phyloP scores from a whole-genome alignment of 139 green algal species.

The Edaphochlamys debaryana region DNA sequence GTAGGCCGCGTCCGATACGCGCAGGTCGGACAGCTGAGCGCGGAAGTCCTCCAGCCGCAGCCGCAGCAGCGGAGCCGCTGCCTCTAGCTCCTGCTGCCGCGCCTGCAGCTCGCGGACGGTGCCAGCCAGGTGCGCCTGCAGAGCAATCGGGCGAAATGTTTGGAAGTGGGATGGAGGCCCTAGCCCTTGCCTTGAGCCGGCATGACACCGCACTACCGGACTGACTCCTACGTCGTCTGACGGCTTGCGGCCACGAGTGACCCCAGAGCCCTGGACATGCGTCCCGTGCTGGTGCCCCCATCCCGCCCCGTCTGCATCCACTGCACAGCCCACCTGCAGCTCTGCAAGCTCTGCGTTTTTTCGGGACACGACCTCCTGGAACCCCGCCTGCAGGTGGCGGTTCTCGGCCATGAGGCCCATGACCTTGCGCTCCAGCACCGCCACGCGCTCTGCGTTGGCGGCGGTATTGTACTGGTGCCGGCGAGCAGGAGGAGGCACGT shows the following conservation, averaged over 20 bases:
- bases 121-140: neutral
- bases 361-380: constrained; percentile 20
- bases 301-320: neutral
- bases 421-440: constrained; percentile 39
- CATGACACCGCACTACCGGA: no score
- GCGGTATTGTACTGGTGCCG: neutral
- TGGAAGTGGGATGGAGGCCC: neutral
- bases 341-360: constrained; percentile 42
- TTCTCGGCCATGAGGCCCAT: constrained; percentile 54
- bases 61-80: constrained; percentile 40
- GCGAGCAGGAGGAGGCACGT: no score
- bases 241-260: neutral
- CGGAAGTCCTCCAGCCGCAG: constrained; percentile 43
- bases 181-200: no score
- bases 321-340: constrained; percentile 42
- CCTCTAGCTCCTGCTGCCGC: constrained; percentile 56
- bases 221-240: no score
- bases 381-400: constrained; percentile 26
- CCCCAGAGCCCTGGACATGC: no score
- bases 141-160: no score
- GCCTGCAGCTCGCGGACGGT: constrained; percentile 35
- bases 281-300: neutral
- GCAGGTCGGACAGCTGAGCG: constrained; percentile 43
- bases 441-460: neutral
- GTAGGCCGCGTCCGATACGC: constrained; percentile 47